These are phyloP conservation scores for Mycogone perniciosa DNA, from an alignment of 2,329 filamentous ascomycete species.

Conservation along the genomic window DNA sequence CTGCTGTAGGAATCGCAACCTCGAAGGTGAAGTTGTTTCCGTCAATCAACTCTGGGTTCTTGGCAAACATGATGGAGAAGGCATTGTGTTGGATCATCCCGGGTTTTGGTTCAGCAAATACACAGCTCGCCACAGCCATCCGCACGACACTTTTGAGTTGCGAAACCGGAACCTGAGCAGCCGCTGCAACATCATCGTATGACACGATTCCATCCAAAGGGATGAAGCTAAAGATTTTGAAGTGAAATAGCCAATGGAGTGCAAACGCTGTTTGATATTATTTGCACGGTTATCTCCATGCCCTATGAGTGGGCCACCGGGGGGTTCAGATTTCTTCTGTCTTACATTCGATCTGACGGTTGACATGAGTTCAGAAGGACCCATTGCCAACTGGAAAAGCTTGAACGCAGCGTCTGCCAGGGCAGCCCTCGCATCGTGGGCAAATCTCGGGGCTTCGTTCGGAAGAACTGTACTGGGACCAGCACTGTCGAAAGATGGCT, in stretches of 20 bases:
- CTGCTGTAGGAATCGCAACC: neutral
- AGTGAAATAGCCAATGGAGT: neutral
- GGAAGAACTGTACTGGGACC: too few species aligned
- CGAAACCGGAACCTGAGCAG: neutral
- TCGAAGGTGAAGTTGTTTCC: neutral
- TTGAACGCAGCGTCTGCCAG: too few species aligned
- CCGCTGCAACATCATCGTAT: neutral
- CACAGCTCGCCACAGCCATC: neutral
- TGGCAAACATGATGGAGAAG: neutral
- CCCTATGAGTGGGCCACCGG: too few species aligned
- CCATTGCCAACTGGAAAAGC: too few species aligned
- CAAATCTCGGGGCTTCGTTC: too few species aligned
- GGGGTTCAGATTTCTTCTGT: too few species aligned
- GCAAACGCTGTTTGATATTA: neutral
- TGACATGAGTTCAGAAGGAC: too few species aligned
- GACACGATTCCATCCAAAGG: neutral
- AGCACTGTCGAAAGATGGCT: too few species aligned
- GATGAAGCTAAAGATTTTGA: neutral
- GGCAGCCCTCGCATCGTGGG: too few species aligned
- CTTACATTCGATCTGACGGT: too few species aligned
- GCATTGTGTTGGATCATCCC: neutral
- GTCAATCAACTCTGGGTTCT: neutral
- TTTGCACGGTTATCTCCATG: too few species aligned
- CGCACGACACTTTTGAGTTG: neutral
- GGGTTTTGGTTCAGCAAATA: neutral